A percentile compares a stretch with the other conserved stretches of the same genome.
phyloP scores from a whole-genome alignment of 1,284 basidiomycete genomes.

The Cystobasidium sp. region DNA sequence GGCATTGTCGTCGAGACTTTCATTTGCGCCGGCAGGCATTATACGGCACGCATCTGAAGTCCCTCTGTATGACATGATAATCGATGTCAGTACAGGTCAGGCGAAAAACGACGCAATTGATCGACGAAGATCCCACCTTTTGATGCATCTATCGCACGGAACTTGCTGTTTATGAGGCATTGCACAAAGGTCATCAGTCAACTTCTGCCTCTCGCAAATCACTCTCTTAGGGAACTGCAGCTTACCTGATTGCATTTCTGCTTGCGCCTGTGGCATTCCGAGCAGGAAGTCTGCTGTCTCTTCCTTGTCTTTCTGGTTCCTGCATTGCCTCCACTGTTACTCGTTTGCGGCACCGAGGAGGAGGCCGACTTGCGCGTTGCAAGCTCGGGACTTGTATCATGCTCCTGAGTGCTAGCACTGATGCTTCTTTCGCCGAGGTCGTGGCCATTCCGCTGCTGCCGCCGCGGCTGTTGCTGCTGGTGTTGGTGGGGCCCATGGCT shows the following conservation, averaged over 20 bases:
- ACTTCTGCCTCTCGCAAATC: neutral
- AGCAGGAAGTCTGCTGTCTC: constrained; percentile 43
- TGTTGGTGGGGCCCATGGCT: neutral
- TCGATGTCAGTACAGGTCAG: too few relatives aligned
- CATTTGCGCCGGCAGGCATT: constrained; percentile 19
- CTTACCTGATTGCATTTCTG: constrained; percentile 43
- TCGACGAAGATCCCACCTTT: constrained; percentile 4
- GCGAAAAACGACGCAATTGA: neutral
- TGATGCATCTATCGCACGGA: constrained; percentile 42
- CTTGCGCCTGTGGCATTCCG: constrained; percentile 41
- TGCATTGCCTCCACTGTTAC: neutral
- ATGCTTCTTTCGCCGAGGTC: neutral
- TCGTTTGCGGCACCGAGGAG: neutral
- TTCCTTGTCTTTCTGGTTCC: constrained; percentile 30
- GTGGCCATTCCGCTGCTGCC: neutral
- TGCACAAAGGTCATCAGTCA: neutral
- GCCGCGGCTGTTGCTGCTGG: constrained; percentile 2
- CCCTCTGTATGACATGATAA: constrained; percentile 1
- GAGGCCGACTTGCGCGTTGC: neutral
- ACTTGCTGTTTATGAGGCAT: constrained; percentile 18
- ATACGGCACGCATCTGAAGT: constrained; percentile 34
- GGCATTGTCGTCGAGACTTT: neutral
- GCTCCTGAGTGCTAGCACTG: neutral
- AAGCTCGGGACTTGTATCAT: constrained; percentile 9
- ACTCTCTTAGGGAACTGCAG: neutral